phyloP scores from a whole-genome alignment of 108 stramenopile species.

The Asterionellopsis glacialis region DNA sequence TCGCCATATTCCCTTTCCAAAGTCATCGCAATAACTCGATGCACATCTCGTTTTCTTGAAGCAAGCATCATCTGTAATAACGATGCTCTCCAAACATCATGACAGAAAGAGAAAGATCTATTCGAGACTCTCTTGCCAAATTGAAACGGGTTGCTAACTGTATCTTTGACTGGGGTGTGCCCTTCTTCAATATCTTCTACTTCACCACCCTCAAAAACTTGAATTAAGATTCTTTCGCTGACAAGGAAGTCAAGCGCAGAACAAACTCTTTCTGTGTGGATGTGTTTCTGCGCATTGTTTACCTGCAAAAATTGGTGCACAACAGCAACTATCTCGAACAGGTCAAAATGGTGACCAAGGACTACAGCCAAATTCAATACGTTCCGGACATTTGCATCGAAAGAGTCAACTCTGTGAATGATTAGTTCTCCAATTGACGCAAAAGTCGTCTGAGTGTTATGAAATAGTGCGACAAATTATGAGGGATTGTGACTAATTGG shows the following conservation, averaged over 20 bases:
- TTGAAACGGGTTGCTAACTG: no score
- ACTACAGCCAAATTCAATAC: conserved; percentile 45
- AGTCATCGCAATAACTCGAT: conserved; percentile 40
- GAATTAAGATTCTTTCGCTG: conserved; percentile 27
- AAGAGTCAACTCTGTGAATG: conserved; percentile 45
- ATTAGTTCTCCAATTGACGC: conserved; percentile 35
- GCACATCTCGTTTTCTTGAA: conserved; percentile 47
- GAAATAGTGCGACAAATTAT: neutral
- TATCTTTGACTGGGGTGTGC: no score
- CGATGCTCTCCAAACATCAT: conserved; percentile 55
- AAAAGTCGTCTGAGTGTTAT: conserved; percentile 4
- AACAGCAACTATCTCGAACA: conserved; percentile 41
- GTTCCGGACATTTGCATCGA: conserved; percentile 48
- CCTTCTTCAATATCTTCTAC: conserved; percentile 22
- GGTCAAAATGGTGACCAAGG: conserved; percentile 44
- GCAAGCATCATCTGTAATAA: conserved; percentile 49
- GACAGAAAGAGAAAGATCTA: conserved; percentile 38
- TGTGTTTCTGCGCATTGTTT: conserved; percentile 9
- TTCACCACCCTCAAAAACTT: no score
- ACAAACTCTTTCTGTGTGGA: no score
- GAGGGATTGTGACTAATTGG: no score
- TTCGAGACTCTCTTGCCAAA: no score
- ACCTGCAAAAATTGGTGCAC: conserved; percentile 23
- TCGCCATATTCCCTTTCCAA: no score
- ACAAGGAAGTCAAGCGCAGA: conserved; percentile 34